Conservation (phyloP, 2,329 filamentous ascomycete species). For the Shiraia bambusicola region DNA sequence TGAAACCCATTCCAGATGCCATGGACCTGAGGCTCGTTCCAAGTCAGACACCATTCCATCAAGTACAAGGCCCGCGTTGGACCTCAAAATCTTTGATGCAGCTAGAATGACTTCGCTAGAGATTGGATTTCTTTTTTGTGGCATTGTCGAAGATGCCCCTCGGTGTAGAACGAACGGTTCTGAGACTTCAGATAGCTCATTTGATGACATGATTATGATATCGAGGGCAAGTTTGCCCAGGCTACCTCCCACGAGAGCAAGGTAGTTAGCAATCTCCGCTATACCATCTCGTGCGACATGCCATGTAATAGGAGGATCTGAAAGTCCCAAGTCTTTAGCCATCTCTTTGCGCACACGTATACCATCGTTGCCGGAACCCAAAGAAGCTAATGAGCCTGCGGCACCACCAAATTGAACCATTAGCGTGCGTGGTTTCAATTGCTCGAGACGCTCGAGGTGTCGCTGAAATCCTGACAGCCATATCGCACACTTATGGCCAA, state of each 20-base stretch:
- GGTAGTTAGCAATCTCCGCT: slow-evolving; percentile 56
- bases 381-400: slow-evolving; percentile 56
- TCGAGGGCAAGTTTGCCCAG: slow-evolving; percentile 60
- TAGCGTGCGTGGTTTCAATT: slow-evolving; percentile 51
- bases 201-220: slow-evolving; percentile 60
- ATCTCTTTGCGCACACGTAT: slow-evolving; percentile 53
- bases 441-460: slow-evolving; percentile 51
- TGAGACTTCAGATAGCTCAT: slow-evolving; percentile 56
- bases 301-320: slow-evolving; percentile 58
- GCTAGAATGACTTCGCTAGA: slow-evolving; percentile 59
- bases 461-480: slow-evolving; percentile 55
- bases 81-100: slow-evolving; percentile 55
- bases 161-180: slow-evolving; percentile 50
- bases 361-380: slow-evolving; percentile 52
- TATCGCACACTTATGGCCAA: slow-evolving; percentile 60
- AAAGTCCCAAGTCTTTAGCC: slow-evolving; percentile 51
- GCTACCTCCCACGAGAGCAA: slow-evolving; percentile 56
- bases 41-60: slow-evolving; percentile 61
- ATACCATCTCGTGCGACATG: slow-evolving; percentile 58
- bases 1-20: slow-evolving; percentile 62
- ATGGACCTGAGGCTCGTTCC: slow-evolving; percentile 59
- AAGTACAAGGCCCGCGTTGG: slow-evolving; percentile 55
- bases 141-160: slow-evolving; percentile 41
- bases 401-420: slow-evolving; percentile 61
- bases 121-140: slow-evolving; percentile 59